Evolutionary conservation across 805 yeast species (phyloP), one percentile per base, ranked within the genome.

Genomic region (Candida maris): DNA sequence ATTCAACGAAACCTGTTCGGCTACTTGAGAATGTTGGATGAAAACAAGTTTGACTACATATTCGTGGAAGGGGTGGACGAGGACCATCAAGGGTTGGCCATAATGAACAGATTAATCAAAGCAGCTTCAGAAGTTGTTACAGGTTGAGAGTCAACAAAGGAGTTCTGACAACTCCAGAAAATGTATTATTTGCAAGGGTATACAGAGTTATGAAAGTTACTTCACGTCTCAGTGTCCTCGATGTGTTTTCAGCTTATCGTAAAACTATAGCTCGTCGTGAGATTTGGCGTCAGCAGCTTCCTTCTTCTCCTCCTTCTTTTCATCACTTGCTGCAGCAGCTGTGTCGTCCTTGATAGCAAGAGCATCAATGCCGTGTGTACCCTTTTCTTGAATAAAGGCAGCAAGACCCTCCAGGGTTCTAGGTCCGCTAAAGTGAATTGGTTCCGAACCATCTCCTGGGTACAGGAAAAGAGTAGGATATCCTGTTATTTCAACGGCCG

Each of bases 381-480:
- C 93, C 33, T 75, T 67, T 51, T 75, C 79, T 55, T 77, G 73
- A 52, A 93, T 70, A 67, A 89, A 93, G 19, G 68, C 65, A 44
- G 83, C 71, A 49, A 93, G 70, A 20, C 72, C 67, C 52, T 83
- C 87, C 38, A 86, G 64, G 33, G 81, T 81, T 73, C 97, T 86
- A 33, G 73, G 68, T 44, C 87, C 85, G 39, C 71, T 66, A 67
- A 70, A 89, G 26, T 69, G 65, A 42, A 88, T 62, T 41, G 91
- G 88, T 42, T 72, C 69, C 32, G 73, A 64, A 61, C 79, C 75
- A 57, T 78, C 76, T 46, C 96, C 97, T 55, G 96, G 96, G 73
- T 80, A 93, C 40, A 91, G 73, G 57, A 83, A 74, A 52, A 93
- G 68, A 38, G 97, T 91, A 66, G 98, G 98, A 74, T 85, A 93